Evolutionary conservation across 2,329 filamentous ascomycete species (phyloP).

Genomic region (Aspergillus eucalypticola): DNA sequence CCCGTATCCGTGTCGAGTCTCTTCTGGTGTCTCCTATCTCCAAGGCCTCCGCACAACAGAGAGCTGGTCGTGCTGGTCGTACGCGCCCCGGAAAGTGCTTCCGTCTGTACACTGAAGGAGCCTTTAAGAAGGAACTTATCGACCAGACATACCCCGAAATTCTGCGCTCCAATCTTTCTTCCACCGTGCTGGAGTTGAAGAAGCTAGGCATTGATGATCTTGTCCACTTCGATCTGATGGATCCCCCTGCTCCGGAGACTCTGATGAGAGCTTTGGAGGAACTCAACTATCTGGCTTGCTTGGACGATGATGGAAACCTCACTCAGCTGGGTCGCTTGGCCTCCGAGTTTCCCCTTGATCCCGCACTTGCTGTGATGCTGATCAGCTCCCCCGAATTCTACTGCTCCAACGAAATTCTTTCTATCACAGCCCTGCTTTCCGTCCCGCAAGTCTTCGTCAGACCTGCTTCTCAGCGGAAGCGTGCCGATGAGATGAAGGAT

Average conservation of each 20-base stretch:
- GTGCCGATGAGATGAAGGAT: conserved; percentile 95
- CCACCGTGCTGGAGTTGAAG: conserved; percentile 93
- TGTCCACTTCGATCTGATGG: conserved; percentile 98
- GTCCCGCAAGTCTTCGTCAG: conserved; percentile 93
- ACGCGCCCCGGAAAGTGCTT: conserved; percentile 98
- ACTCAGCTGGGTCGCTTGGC: conserved; percentile 82
- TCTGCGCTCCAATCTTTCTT: conserved; percentile 88
- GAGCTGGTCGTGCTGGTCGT: conserved; percentile 98
- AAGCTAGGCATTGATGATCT: conserved; percentile 94
- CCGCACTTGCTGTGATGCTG: conserved; percentile 92
- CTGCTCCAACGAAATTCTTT: conserved; percentile 97
- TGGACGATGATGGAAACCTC: conserved; percentile 94
- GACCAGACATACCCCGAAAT: conserved; percentile 97
- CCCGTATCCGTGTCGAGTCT: conserved; percentile 92
- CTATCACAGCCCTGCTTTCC: conserved; percentile 88
- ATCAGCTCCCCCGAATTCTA: conserved; percentile 97
- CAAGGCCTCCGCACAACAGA: conserved; percentile 93
- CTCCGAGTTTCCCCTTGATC: conserved; percentile 94
- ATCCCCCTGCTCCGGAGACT: conserved; percentile 94
- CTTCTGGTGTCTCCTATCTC: conserved; percentile 97
- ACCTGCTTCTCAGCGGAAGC: conserved; percentile 79
- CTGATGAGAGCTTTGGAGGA: conserved; percentile 98
- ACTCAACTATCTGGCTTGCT: conserved; percentile 92
- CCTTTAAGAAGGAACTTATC: conserved; percentile 97
- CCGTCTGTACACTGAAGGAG: conserved; percentile 88